Conservation (phyloP, 1,139 yeast genomes). For the Candida sp. region DNA sequence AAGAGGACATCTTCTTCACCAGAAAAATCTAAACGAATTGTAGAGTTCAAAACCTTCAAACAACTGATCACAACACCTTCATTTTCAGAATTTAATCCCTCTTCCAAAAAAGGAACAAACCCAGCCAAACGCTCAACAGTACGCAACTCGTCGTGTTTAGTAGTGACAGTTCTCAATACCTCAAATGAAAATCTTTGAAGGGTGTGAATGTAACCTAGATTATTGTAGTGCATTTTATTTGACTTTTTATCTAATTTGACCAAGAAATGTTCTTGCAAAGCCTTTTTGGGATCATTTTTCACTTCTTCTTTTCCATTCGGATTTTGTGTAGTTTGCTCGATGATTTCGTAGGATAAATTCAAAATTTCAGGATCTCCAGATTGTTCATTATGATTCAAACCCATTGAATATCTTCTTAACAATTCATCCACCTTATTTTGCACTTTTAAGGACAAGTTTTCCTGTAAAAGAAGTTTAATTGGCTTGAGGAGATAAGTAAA, state of each 20-base stretch:
- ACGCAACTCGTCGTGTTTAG: slow-evolving; percentile 55
- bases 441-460: slow-evolving; percentile 62
- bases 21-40: slow-evolving; percentile 62
- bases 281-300: slow-evolving; percentile 13
- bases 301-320: slow-evolving; percentile 7
- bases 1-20: slow-evolving; percentile 52
- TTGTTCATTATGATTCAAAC: slow-evolving; percentile 69
- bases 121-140: slow-evolving; percentile 63
- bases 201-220: slow-evolving; percentile 39
- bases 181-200: slow-evolving; percentile 80
- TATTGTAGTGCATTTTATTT: slow-evolving; percentile 18
- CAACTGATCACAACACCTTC: slow-evolving; percentile 75
- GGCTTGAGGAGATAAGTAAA: slow-evolving; percentile 71
- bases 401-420: slow-evolving; percentile 70
- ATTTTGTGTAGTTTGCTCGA: slow-evolving; percentile 48
- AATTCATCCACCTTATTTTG: slow-evolving; percentile 81
- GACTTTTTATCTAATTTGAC: slow-evolving; percentile 65
- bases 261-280: slow-evolving; percentile 58
- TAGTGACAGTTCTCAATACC: slow-evolving; percentile 66
- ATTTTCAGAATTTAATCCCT: slow-evolving; percentile 57
- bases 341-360: slow-evolving; percentile 71
- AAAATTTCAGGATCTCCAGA: slow-evolving; percentile 59
- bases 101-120: slow-evolving; percentile 70
- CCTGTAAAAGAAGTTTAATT: slow-evolving; percentile 60
- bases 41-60: slow-evolving; percentile 57